Conservation (phyloP, 2,329 filamentous ascomycete species). For the Fusarium sp. region DNA sequence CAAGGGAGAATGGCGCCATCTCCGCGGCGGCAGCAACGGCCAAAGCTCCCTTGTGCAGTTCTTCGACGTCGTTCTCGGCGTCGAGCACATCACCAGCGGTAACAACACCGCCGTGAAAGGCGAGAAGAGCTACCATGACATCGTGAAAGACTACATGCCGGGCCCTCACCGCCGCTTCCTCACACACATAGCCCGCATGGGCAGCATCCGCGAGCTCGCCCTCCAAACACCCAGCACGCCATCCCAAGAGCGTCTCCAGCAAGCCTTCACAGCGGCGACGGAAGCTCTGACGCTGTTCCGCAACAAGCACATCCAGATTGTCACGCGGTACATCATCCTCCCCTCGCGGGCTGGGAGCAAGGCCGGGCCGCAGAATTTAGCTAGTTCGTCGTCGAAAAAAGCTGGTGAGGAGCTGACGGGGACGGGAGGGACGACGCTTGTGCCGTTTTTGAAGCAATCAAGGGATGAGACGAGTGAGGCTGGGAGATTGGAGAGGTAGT, state of each 20-base stretch:
- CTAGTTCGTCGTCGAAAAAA: conserved; percentile 59
- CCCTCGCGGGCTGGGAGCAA: conserved; percentile 67
- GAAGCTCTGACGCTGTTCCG: conserved; percentile 81
- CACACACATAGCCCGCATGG: conserved; percentile 74
- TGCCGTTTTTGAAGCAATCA: conserved; percentile 90
- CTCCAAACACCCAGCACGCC: conserved; percentile 64
- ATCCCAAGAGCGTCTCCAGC: conserved; percentile 60
- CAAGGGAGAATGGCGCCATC: conserved; percentile 76
- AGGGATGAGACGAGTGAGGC: conserved; percentile 79
- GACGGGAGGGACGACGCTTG: conserved; percentile 87
- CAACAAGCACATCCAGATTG: conserved; percentile 90
- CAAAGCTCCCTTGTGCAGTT: conserved; percentile 95
- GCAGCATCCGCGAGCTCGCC: conserved; percentile 81
- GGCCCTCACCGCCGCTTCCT: conserved; percentile 85
- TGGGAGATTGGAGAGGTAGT: conserved; percentile 49
- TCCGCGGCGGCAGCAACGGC: conserved; percentile 92
- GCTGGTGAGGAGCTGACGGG: conserved; percentile 72
- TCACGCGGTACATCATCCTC: conserved; percentile 89
- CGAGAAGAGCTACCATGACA: conserved; percentile 62
- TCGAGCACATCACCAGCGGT: conserved; percentile 74
- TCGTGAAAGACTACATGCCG: conserved; percentile 93
- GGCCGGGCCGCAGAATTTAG: conserved; percentile 56
- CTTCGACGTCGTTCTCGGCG: conserved; percentile 86
- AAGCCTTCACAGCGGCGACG: conserved; percentile 77
- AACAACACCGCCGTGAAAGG: conserved; percentile 45